Evolutionary conservation across 1,139 yeast species (phyloP).

Genomic region (Nakaseomyces kungkrabaensis): DNA sequence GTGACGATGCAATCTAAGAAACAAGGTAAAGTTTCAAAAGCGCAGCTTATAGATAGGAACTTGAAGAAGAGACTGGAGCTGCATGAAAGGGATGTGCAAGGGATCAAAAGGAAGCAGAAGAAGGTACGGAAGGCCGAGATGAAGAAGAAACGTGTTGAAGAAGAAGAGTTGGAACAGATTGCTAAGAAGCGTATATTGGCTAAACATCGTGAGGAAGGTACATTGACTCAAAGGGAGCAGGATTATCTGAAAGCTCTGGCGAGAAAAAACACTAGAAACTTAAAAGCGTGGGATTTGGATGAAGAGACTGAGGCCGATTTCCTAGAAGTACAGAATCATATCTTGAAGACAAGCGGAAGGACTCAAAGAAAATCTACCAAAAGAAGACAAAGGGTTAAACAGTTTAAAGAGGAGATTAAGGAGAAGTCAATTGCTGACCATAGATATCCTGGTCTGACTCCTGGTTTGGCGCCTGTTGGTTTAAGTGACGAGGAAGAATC

Average conservation of each 20-base stretch:
- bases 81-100: conserved; percentile 28
- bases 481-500: conserved; percentile 39
- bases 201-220: conserved; percentile 33
- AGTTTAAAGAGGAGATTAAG: conserved; percentile 21
- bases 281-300: conserved; percentile 41
- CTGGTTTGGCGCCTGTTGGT: conserved; percentile 87
- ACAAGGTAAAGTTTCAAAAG: conserved; percentile 20
- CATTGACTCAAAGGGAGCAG: conserved; percentile 37
- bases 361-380: conserved; percentile 18
- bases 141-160: conserved; percentile 31
- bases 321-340: conserved; percentile 34
- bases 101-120: conserved; percentile 29
- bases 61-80: conserved; percentile 29
- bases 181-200: conserved; percentile 46
- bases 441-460: conserved; percentile 65
- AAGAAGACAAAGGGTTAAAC: conserved; percentile 21
- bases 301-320: conserved; percentile 40
- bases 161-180: conserved; percentile 37
- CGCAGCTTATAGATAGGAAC: conserved; percentile 34
- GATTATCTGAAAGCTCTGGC: conserved; percentile 42
- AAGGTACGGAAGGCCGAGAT: conserved; percentile 33
- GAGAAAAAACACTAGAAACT: conserved; percentile 38
- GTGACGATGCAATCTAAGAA: conserved; percentile 8
- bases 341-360: conserved; percentile 26
- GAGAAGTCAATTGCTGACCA: conserved; percentile 17